Conservation (phyloP, 306 rosid species). For the Casuarina glauca region DNA sequence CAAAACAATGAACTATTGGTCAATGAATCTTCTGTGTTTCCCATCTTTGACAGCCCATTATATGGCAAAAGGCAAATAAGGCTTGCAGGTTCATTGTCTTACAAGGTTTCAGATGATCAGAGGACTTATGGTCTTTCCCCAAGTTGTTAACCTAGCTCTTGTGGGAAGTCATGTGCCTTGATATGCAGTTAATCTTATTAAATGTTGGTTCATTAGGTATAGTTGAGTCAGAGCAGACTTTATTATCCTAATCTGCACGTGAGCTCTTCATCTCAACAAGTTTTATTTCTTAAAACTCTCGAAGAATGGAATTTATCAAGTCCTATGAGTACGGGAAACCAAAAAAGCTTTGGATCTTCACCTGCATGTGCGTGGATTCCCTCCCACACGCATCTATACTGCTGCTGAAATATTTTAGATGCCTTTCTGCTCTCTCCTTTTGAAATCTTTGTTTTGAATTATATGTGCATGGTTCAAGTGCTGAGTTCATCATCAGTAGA, state of each 20-base stretch:
- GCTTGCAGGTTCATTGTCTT: constrained; percentile 7
- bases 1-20: constrained; percentile 2
- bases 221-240: not conserved
- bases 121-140: not conserved
- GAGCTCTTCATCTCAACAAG: not conserved
- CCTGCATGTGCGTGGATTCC: not conserved
- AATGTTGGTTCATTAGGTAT: not conserved
- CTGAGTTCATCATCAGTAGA: not conserved
- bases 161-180: not conserved
- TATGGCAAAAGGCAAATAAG: not conserved
- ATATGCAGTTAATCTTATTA: not conserved
- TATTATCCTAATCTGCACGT: not conserved
- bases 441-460: not conserved
- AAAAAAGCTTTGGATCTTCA: not conserved
- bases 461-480: not conserved
- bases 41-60: not conserved
- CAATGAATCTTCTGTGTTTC: not conserved
- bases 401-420: not conserved
- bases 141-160: not conserved
- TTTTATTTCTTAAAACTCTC: not conserved
- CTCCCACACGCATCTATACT: not conserved
- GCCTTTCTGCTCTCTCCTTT: not conserved
- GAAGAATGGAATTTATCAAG: not conserved
- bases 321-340: not conserved
- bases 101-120: not conserved